Percentiles rank a stretch among this genome's conserved stretches.
Evolutionary conservation across 805 yeast species (phyloP).

Genomic region (Candida qinlingensis): DNA sequence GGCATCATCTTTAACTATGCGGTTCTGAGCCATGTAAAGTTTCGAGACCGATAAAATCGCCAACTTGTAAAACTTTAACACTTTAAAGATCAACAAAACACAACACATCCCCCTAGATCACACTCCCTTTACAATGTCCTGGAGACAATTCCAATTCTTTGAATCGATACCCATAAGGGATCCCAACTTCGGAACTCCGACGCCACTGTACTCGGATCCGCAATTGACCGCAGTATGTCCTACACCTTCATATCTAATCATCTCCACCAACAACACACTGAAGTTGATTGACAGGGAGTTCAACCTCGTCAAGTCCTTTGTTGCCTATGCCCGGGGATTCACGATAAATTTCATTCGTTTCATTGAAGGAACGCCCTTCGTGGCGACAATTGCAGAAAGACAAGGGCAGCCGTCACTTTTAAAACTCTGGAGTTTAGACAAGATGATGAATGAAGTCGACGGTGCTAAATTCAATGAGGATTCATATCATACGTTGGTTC

Average conservation of each 20-base stretch:
- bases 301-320: slow-evolving; percentile 42
- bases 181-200: slow-evolving; percentile 59
- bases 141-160: slow-evolving; percentile 86
- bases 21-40: neutral
- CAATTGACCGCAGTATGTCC: slow-evolving; percentile 60
- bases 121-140: slow-evolving; percentile 27
- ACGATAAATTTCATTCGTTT: slow-evolving; percentile 53
- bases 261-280: slow-evolving; percentile 54
- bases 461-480: slow-evolving; percentile 27
- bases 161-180: slow-evolving; percentile 81
- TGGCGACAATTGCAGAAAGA: slow-evolving; percentile 70
- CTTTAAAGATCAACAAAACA: no score
- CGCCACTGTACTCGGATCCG: slow-evolving; percentile 76
- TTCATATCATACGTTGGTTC: slow-evolving; percentile 54
- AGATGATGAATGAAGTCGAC: slow-evolving; percentile 30
- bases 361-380: slow-evolving; percentile 41
- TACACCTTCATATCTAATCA: slow-evolving; percentile 47
- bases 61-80: neutral
- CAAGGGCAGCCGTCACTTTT: slow-evolving; percentile 66
- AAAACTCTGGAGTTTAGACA: slow-evolving; percentile 68
- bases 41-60: neutral
- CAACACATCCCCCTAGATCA: neutral
- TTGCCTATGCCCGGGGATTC: slow-evolving; percentile 63
- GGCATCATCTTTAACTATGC: no score
- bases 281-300: slow-evolving; percentile 52